Conservation (phyloP, 176 grass and related monocot genomes). For the Rhynchospora pubera region DNA sequence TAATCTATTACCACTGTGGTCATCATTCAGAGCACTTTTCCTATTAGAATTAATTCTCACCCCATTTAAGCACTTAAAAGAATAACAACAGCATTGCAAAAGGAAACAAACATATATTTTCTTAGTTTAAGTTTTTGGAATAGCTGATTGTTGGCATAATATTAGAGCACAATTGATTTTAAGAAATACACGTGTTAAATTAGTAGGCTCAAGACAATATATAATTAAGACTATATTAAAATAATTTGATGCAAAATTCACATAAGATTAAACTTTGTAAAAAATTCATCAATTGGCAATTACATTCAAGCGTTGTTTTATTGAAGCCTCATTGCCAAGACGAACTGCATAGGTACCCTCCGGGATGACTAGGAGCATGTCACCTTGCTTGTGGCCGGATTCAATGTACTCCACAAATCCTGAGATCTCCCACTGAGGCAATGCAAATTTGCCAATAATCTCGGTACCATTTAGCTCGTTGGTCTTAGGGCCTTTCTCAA, state of each 20-base stretch:
- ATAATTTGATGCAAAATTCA: neutral
- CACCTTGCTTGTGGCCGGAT: conserved; percentile 74
- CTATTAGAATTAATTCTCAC: neutral
- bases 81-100: neutral
- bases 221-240: neutral
- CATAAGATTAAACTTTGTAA: neutral
- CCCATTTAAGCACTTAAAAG: neutral
- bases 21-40: neutral
- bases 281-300: neutral
- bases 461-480: too few species aligned
- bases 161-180: neutral
- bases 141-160: too few species aligned
- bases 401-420: too few species aligned
- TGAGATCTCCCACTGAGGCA: too few species aligned
- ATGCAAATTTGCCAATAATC: too few species aligned
- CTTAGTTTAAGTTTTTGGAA: neutral
- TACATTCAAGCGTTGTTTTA: conserved; percentile 53
- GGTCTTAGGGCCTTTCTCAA: too few species aligned
- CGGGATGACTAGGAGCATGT: conserved; percentile 82
- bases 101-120: neutral
- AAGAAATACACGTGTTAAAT: neutral
- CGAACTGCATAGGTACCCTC: conserved; percentile 61
- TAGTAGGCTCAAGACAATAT: neutral
- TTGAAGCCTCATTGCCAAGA: conserved; percentile 75
- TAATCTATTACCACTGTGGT: neutral